Conservation (phyloP, 768 basidiomycete species). For the Boletus huronensis region DNA sequence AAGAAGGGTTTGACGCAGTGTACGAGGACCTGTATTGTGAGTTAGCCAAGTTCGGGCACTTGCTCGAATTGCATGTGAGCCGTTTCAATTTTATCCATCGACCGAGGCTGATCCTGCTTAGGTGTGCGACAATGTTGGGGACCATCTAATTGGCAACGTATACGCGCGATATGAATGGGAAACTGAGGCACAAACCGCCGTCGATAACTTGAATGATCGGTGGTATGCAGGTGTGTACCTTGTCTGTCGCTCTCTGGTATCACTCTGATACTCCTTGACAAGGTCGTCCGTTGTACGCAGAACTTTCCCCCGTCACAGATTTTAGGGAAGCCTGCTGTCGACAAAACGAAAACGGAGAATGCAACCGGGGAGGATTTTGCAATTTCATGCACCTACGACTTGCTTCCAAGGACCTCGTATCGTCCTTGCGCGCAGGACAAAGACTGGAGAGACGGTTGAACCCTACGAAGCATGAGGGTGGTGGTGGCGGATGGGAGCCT, state of each 20-base stretch:
- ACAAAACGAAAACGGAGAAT: conserved; percentile 98
- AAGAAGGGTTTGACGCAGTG: conserved; percentile 91
- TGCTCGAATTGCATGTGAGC: conserved; percentile 90
- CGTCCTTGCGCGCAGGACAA: conserved; percentile 76
- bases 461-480: conserved; percentile 57
- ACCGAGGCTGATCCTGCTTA: conserved; percentile 23
- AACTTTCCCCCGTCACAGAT: conserved; percentile 96
- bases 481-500: conserved; percentile 85
- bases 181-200: conserved; percentile 91
- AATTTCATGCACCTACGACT: conserved; percentile 98
- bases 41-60: conserved; percentile 89
- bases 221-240: conserved; percentile 87
- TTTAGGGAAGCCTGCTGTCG: conserved; percentile 98
- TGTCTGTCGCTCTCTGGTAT: conserved; percentile 2
- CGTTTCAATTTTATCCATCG: neutral
- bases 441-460: conserved; percentile 76
- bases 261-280: neutral
- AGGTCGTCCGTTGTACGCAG: conserved; percentile 96
- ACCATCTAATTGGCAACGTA: conserved; percentile 95
- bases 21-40: conserved; percentile 96
- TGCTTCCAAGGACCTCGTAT: conserved; percentile 80
- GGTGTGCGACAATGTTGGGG: conserved; percentile 99
- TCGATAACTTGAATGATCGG: conserved; percentile 89
- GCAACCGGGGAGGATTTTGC: conserved; percentile 96
- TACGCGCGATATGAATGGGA: conserved; percentile 99